A percentile compares a stretch with the other conserved stretches of the same genome.
Evolutionary conservation across 78 protist species (phyloP).

Genomic region (Capsaspora owczarzaki): DNA sequence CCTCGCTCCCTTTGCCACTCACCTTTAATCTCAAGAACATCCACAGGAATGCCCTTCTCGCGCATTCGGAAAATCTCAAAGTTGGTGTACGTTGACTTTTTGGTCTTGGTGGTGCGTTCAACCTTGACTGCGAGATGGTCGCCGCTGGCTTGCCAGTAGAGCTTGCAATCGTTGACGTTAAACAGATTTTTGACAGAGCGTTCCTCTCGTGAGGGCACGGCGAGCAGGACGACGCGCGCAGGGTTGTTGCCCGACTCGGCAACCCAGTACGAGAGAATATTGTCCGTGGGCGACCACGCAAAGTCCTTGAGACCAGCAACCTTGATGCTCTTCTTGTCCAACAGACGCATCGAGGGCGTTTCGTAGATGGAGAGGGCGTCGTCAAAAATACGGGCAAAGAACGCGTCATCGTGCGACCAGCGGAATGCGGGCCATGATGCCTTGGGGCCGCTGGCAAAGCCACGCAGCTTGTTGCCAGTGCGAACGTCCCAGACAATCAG

Average conservation of each 20-base stretch:
- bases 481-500: conserved; percentile 69
- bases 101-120: conserved; percentile 46
- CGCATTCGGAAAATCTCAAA: conserved; percentile 80
- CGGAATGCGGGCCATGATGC: conserved; percentile 63
- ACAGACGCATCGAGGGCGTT: conserved; percentile 34
- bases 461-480: conserved; percentile 26
- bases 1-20: too few relatives aligned
- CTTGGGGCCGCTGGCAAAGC: neutral
- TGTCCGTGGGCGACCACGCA: conserved; percentile 75
- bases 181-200: conserved; percentile 59
- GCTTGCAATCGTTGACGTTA: conserved; percentile 41
- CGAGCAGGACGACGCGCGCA: conserved; percentile 51
- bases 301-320: conserved; percentile 46
- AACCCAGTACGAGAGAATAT: conserved; percentile 51
- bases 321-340: conserved; percentile 37
- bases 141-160: conserved; percentile 82
- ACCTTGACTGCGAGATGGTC: conserved; percentile 63
- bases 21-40: conserved; percentile 34
- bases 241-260: conserved; percentile 57
- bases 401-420: conserved; percentile 75
- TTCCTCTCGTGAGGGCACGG: conserved; percentile 40
- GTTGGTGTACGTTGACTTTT: conserved; percentile 27
- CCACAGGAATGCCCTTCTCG: conserved; percentile 64
- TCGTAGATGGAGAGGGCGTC: conserved; percentile 53
- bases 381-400: conserved; percentile 44